Evolutionary conservation across 306 rosid genomes (phyloP).

Genomic region (Quercus glauca): DNA sequence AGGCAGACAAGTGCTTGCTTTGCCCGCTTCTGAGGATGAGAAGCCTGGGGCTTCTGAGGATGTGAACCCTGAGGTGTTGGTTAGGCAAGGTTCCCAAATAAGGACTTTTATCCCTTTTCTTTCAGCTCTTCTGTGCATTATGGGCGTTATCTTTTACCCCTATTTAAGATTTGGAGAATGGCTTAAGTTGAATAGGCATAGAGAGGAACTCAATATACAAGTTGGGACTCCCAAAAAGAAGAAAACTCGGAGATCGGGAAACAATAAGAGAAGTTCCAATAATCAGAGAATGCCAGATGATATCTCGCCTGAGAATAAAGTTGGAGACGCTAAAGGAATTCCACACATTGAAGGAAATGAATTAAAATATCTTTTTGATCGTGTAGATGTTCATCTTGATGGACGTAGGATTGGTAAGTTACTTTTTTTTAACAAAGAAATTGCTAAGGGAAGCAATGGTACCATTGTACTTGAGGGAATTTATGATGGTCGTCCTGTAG

Average conservation of each 20-base stretch:
- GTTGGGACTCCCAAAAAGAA: conserved; percentile 36
- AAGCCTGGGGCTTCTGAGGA: neutral
- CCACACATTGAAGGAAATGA: neutral
- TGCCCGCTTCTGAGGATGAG: conserved; percentile 6
- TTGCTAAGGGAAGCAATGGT: conserved; percentile 89
- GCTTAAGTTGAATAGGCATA: conserved; percentile 17
- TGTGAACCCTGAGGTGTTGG: neutral
- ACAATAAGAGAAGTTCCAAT: conserved; percentile 6
- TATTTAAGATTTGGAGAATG: conserved; percentile 17
- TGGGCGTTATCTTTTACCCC: conserved; percentile 9
- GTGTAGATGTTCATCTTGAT: conserved; percentile 29
- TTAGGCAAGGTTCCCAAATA: neutral
- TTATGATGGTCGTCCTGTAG: conserved; percentile 73
- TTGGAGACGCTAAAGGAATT: conserved; percentile 18
- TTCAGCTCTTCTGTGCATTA: conserved; percentile 3
- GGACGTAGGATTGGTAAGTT: conserved; percentile 74
- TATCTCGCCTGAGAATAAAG: conserved; percentile 22
- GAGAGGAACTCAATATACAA: conserved; percentile 22
- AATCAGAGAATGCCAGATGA: conserved; percentile 28
- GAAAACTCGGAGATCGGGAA: conserved; percentile 42
- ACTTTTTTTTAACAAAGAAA: conserved; percentile 54
- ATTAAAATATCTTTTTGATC: conserved; percentile 12
- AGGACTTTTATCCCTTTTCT: conserved; percentile 5
- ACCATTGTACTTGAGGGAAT: conserved; percentile 75
- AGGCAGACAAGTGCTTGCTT: conserved; percentile 11